phyloP scores from a whole-genome alignment of 164 flowering plant species.

The Umbilicus rupestris region DNA sequence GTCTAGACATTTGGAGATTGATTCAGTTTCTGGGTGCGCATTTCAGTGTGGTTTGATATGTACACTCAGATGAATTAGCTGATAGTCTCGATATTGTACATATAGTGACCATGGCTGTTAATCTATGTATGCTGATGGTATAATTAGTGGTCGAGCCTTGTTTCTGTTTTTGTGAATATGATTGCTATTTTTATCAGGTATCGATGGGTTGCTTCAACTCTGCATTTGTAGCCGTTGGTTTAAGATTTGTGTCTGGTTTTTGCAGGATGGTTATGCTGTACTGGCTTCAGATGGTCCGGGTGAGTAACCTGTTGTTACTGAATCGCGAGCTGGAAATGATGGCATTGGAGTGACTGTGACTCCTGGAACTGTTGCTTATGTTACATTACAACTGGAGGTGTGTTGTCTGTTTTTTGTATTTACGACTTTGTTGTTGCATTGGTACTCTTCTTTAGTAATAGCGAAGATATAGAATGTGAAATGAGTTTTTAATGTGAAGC shows the following conservation, averaged over 20 bases:
- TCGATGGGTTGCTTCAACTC: not conserved
- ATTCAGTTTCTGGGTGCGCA: too few species aligned
- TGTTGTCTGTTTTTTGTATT: slow-evolving; percentile 2
- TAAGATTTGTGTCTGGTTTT: not conserved
- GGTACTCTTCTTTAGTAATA: too few species aligned
- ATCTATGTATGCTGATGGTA: too few species aligned
- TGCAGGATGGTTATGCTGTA: slow-evolving; percentile 95
- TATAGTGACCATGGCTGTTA: too few species aligned
- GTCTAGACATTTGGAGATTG: too few species aligned
- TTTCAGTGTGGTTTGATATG: too few species aligned
- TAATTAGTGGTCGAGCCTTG: not conserved
- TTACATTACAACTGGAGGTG: slow-evolving; percentile 95
- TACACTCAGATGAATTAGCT: too few species aligned
- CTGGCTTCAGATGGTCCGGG: slow-evolving; percentile 95
- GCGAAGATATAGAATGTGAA: too few species aligned
- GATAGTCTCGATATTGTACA: too few species aligned
- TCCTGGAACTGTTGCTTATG: slow-evolving; percentile 85
- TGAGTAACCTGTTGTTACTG: slow-evolving; percentile 73
- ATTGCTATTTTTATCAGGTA: not conserved
- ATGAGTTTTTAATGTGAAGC: too few species aligned
- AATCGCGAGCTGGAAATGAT: slow-evolving; percentile 94
- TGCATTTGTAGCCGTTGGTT: not conserved
- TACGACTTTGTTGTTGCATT: slow-evolving; percentile 1
- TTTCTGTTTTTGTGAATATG: not conserved
- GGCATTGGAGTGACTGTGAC: slow-evolving; percentile 60